Conservation (phyloP, 768 basidiomycete species). For the Obba rivulosa region DNA sequence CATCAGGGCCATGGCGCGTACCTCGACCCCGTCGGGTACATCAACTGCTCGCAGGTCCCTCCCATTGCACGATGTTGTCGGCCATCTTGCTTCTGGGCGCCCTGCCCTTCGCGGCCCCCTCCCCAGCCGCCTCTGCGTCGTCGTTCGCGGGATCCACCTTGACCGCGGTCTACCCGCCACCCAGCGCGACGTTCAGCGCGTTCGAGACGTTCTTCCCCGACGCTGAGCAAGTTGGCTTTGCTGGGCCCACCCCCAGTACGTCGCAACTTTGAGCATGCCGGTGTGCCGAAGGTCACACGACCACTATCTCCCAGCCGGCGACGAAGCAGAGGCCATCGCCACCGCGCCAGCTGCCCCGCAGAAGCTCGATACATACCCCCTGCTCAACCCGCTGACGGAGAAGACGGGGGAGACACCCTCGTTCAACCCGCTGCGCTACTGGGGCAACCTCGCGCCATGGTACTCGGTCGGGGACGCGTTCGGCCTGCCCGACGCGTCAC, state of each 20-base stretch:
- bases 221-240: slow-evolving; percentile 37
- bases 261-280: neutral
- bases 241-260: slow-evolving; percentile 45
- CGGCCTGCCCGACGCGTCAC: slow-evolving; percentile 43
- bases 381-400: slow-evolving; percentile 31
- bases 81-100: slow-evolving; percentile 3
- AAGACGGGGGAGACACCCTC: slow-evolving; percentile 2
- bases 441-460: slow-evolving; percentile 48
- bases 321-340: slow-evolving; percentile 20
- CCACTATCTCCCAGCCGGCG: slow-evolving; percentile 16
- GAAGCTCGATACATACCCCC: slow-evolving; percentile 34
- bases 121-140: slow-evolving; percentile 22
- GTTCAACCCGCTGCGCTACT: slow-evolving; percentile 41
- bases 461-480: slow-evolving; percentile 39
- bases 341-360: slow-evolving; percentile 34
- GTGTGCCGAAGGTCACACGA: neutral
- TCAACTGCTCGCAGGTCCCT: neutral
- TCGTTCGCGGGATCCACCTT: slow-evolving; percentile 38
- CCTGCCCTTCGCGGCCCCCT: slow-evolving; percentile 2
- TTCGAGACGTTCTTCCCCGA: slow-evolving; percentile 36
- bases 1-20: neutral
- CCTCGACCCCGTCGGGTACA: slow-evolving; percentile 10
- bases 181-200: slow-evolving; percentile 29
- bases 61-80: neutral
- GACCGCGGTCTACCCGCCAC: slow-evolving; percentile 38